These are phyloP conservation scores for Candida tammaniensis DNA, from an alignment of 805 yeast genomes.

Conservation along the genomic window DNA sequence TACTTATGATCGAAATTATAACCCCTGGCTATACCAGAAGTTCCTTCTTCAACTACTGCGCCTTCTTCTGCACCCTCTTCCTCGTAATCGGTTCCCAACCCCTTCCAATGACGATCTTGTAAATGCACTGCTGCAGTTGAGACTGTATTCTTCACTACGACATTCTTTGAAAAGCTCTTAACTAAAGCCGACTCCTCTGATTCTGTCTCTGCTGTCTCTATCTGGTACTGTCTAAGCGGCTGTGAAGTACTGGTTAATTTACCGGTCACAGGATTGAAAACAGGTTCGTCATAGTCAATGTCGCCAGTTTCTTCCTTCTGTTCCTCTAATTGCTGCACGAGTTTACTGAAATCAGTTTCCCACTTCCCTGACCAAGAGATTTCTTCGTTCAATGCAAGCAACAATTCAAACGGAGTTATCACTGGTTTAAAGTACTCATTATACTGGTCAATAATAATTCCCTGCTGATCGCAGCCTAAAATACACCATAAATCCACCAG, in stretches of 20 bases:
- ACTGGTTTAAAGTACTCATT: constrained; percentile 88
- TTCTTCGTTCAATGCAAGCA: constrained; percentile 73
- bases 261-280: constrained; percentile 88
- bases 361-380: constrained; percentile 92
- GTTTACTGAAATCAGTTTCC: constrained; percentile 72
- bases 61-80: constrained; percentile 54
- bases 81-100: constrained; percentile 80
- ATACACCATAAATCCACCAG: constrained; percentile 94
- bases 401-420: constrained; percentile 88
- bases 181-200: constrained; percentile 41
- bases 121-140: constrained; percentile 83
- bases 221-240: constrained; percentile 75
- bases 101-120: constrained; percentile 79
- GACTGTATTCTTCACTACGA: constrained; percentile 71
- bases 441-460: constrained; percentile 74
- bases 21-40: constrained; percentile 87
- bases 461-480: constrained; percentile 92
- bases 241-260: constrained; percentile 61
- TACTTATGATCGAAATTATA: constrained; percentile 46
- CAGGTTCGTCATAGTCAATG: constrained; percentile 54
- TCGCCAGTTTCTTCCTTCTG: constrained; percentile 18
- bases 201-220: constrained; percentile 33
- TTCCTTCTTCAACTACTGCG: constrained; percentile 78
- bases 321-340: constrained; percentile 41
- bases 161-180: constrained; percentile 52